Conservation (phyloP, 306 rosid genomes). For the Luffa acutangula region DNA sequence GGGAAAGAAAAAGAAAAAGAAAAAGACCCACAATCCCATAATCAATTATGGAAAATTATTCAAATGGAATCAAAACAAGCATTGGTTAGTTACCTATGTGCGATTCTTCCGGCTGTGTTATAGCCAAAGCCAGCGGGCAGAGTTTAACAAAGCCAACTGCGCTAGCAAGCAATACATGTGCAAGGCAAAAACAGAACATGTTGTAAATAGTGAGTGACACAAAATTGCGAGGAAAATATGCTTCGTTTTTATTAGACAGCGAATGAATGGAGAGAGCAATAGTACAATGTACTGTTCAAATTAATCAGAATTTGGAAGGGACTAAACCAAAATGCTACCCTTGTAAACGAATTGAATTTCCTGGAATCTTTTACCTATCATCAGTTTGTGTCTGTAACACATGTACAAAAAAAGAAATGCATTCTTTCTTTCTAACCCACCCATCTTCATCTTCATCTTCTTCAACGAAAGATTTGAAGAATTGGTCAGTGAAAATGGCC, state of each 20-base stretch:
- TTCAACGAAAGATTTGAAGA: slow-evolving; percentile 70
- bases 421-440: slow-evolving; percentile 10
- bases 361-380: not conserved
- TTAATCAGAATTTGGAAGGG: not conserved
- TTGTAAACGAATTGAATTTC: not conserved
- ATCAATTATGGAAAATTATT: not conserved
- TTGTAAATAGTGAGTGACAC: not conserved
- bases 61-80: not conserved
- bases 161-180: not conserved
- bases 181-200: not conserved
- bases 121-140: too few species aligned
- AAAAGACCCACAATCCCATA: not conserved
- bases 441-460: slow-evolving; percentile 28
- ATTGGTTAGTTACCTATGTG: not conserved
- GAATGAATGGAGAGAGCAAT: not conserved
- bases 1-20: not conserved
- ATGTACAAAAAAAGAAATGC: slow-evolving; percentile 35
- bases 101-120: too few species aligned
- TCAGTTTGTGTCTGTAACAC: slow-evolving; percentile 6
- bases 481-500: slow-evolving; percentile 20
- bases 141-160: not conserved
- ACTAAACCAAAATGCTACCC: not conserved
- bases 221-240: not conserved
- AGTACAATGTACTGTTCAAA: not conserved
- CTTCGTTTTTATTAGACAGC: not conserved